These are phyloP conservation scores for Hygrophila difformis DNA, from an alignment of 257 asterid genomes.

Conservation along the genomic window DNA sequence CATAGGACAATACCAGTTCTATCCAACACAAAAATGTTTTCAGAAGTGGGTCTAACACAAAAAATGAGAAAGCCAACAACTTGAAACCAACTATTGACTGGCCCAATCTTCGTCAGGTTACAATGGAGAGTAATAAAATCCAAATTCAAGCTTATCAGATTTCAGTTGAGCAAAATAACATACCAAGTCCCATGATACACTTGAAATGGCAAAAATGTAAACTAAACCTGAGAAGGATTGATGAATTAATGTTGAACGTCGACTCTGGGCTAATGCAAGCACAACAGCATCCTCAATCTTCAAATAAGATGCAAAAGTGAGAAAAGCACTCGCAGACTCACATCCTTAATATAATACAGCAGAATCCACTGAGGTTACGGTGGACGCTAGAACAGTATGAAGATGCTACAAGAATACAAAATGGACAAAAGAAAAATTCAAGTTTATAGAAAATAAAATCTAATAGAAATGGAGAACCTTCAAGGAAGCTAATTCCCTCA, in stretches of 20 bases:
- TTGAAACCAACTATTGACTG: not conserved
- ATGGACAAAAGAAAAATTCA: slow-evolving; percentile 8
- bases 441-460: not conserved
- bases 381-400: slow-evolving; percentile 7
- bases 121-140: not conserved
- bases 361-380: slow-evolving; percentile 4
- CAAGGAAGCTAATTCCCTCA: slow-evolving; percentile 88
- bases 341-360: slow-evolving; percentile 2
- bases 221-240: slow-evolving; percentile 63
- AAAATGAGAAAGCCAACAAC: not conserved
- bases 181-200: too few species aligned
- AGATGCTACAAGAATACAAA: slow-evolving; percentile 12
- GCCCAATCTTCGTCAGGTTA: slow-evolving; percentile 1
- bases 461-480: slow-evolving; percentile 40
- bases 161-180: not conserved
- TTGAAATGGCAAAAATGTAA: not conserved
- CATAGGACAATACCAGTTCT: too few species aligned
- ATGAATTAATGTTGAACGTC: slow-evolving; percentile 74
- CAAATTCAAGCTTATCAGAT: not conserved
- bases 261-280: slow-evolving; percentile 60
- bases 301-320: slow-evolving; percentile 22
- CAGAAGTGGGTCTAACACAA: too few species aligned
- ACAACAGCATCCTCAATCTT: slow-evolving; percentile 98
- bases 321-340: slow-evolving; percentile 10
- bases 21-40: too few species aligned